Evolutionary conservation across 371 early-diverging fungal species (phyloP).

Genomic region (Mortierella sp.): DNA sequence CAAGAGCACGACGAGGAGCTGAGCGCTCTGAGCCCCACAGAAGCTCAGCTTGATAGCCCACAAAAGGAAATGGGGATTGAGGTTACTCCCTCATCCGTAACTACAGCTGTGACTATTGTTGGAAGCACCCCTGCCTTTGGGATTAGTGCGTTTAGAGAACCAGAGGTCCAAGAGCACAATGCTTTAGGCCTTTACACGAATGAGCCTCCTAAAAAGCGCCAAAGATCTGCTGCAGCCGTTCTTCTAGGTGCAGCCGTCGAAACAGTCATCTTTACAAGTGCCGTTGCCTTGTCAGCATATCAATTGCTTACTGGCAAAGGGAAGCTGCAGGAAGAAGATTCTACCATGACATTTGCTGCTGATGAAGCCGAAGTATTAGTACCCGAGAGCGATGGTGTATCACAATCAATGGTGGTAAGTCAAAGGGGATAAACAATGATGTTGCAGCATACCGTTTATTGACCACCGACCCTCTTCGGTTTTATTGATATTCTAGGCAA

Average conservation of each 20-base stretch:
- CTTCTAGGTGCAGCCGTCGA: constrained; percentile 54
- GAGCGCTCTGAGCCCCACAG: neutral
- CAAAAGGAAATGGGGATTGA: constrained; percentile 12
- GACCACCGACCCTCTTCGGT: neutral
- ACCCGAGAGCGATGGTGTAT: constrained; percentile 2
- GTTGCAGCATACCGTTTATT: neutral
- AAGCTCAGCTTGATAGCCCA: neutral
- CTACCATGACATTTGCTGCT: neutral
- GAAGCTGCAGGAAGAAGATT: constrained; percentile 18
- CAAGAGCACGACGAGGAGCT: constrained; percentile 5
- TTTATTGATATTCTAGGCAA: constrained; percentile 15
- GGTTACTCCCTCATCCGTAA: neutral
- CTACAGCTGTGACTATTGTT: constrained; percentile 43
- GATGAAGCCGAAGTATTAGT: neutral
- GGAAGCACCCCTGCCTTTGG: constrained; percentile 41
- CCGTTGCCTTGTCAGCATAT: constrained; percentile 54
- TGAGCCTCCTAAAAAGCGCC: constrained; percentile 48
- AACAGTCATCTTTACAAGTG: constrained; percentile 56
- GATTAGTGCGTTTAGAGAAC: constrained; percentile 25
- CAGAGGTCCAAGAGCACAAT: constrained; percentile 13
- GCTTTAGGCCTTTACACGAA: constrained; percentile 8
- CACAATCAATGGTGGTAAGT: constrained; percentile 22
- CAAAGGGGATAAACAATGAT: neutral
- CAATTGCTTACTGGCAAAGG: constrained; percentile 51
- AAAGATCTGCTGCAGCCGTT: constrained; percentile 38